These are phyloP conservation scores for Phoma herbarum DNA, from an alignment of 2,329 filamentous ascomycete species.

Conservation along the genomic window DNA sequence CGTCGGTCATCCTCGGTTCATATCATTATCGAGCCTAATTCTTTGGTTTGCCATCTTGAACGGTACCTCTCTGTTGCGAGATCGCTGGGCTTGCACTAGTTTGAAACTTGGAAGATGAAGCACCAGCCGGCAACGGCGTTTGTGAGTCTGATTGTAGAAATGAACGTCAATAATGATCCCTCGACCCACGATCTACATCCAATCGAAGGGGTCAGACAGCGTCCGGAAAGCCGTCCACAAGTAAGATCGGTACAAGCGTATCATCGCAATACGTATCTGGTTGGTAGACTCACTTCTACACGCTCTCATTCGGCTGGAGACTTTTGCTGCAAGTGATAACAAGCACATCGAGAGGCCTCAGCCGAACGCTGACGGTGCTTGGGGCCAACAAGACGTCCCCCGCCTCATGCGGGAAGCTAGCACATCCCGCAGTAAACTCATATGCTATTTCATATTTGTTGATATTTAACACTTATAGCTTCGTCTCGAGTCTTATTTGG, in stretches of 20 bases:
- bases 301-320: neutral
- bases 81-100: constrained; percentile 34
- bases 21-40: neutral
- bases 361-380: neutral
- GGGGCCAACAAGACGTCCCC: neutral
- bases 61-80: neutral
- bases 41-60: neutral
- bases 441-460: neutral
- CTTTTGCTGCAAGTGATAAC: neutral
- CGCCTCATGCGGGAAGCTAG: neutral
- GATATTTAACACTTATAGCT: neutral
- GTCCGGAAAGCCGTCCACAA: neutral
- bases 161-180: neutral
- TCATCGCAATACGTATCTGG: neutral
- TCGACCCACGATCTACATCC: neutral
- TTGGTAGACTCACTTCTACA: neutral
- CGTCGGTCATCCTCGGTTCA: neutral
- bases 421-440: neutral
- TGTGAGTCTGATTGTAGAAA: neutral
- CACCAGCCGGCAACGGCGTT: neutral
- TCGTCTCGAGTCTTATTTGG: neutral
- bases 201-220: neutral
- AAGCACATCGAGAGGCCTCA: neutral
- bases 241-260: neutral
- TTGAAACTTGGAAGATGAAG: constrained; percentile 23